Base-by-base conservation (phyloP, 1,284 basidiomycete genomes). In the Neotropicomus parvogracilis region DNA sequence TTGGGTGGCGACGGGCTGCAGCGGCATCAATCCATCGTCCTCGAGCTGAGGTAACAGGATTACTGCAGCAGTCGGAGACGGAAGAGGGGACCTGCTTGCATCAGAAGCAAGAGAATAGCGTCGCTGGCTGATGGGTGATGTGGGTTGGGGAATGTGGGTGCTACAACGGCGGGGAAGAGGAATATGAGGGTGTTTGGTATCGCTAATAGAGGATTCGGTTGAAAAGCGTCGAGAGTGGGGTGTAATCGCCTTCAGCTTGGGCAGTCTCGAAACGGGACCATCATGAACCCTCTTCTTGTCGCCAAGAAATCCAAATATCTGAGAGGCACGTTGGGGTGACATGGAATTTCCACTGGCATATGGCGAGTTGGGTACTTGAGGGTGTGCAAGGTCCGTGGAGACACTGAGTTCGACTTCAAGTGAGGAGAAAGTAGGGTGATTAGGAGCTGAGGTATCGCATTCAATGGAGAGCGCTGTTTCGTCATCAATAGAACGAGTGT, bases 361-460 rank as follows among this genome's bases (percentile, higher is more conserved):
- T 5, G 56, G 57, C 21, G 59, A 59, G 34, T 55, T 36, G 28
- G 68, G 67, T 31, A 35, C 52, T 58, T 46, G 59, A 46, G 53
- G 32, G 54, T 65, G 59, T 40, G 69, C 63, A 8, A 66, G 65
- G 38, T 78, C 74, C 26, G 70, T 67, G 3, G 67, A 67, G 20
- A 70, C 64, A 59, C 84, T 86, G 41, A 80, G 68, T 62, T 88
- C 83, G 4, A 88, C 86, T 50, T 83, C 80, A 69, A 87, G 74
- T 0, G 86, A 88, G 4, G 82, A 83, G 44, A 85, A 79, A 19
- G 75, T 75, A 4, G 72, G 75, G 53, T 78, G 73, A 52, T 75
- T 68, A 41, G 65, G 54, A 44, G 62, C 62, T 40, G 69, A 70
- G 52, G 73, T 64, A 57, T 78, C 75, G 57, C 72, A 65, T 49